Base-by-base conservation (phyloP, 805 yeast genomes). In the Komagataella pastoris region DNA sequence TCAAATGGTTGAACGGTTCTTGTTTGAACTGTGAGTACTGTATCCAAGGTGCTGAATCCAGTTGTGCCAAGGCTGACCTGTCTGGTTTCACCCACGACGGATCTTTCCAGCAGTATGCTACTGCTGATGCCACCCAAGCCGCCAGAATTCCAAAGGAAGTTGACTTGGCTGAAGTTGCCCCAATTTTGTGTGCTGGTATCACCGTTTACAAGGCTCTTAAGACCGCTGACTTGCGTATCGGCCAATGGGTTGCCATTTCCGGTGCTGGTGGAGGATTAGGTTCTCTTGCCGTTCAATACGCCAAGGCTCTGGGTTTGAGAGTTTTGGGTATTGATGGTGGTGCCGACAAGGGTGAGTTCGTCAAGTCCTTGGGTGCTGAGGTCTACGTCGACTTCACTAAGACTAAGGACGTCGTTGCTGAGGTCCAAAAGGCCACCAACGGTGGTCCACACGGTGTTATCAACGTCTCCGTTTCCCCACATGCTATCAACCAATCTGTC, bases 191-290 rank as follows among this genome's bases (percentile, higher is more conserved):
- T 67, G 79, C 78, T 10, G 79, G 79, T 62, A 69, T 74, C 64
- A 74, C 79, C 52, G 78, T 74, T 46, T 74, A 74, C 71, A 74
- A 74, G 66, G 79, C 78, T 40, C 65, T 74, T 57, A 74, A 74
- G 68, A 73, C 77, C 7, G 76, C 78, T 52, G 63, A 67, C 51
- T 64, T 73, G 57, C 57, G 54, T 49, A 61, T 89, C 19, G 89
- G 91, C 62, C 80, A 84, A 66, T 83, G 84, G 83, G 85, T 82
- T 57, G 79, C 80, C 54, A 72, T 84, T 54, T 79, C 88, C 53
- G 90, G 91, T 71, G 89, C 88, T 55, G 86, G 80, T 66, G 90
- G 90, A 66, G 90, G 91, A 63, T 75, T 84, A 66, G 91, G 90
- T 62, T 72, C 87, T 45, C 68, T 84, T 57, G 88, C 88, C 52